These are phyloP conservation scores for Cladophialophora carrionii DNA, from an alignment of 2,329 filamentous ascomycete genomes.

Conservation along the genomic window DNA sequence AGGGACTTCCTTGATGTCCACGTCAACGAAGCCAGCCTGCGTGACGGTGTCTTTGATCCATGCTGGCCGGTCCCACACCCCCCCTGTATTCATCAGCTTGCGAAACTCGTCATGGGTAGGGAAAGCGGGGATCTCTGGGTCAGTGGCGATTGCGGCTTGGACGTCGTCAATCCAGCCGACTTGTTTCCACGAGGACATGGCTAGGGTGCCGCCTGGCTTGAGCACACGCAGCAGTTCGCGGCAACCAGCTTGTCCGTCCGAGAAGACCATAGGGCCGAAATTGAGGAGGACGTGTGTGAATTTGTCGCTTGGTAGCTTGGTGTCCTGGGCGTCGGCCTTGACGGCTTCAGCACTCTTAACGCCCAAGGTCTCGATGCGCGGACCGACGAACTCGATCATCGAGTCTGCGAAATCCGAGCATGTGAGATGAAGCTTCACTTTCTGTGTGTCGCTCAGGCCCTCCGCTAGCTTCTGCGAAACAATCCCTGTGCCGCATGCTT, in stretches of 20 bases:
- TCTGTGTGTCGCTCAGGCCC: conserved; percentile 45
- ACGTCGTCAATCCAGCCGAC: conserved; percentile 41
- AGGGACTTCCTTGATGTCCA: conserved; percentile 14
- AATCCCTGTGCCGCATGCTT: conserved; percentile 59
- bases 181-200: conserved; percentile 46
- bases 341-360: conserved; percentile 55
- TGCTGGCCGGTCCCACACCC: conserved; percentile 18
- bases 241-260: conserved; percentile 45
- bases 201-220: conserved; percentile 43
- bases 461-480: conserved; percentile 53
- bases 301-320: conserved; percentile 43
- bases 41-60: conserved; percentile 16
- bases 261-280: conserved; percentile 55
- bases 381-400: conserved; percentile 50
- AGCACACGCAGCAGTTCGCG: conserved; percentile 44
- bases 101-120: conserved; percentile 34
- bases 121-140: conserved; percentile 40
- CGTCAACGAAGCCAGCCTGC: conserved; percentile 23
- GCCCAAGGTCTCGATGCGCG: conserved; percentile 46
- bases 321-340: conserved; percentile 55
- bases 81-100: conserved; percentile 7
- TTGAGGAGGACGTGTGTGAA: conserved; percentile 53
- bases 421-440: conserved; percentile 53
- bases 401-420: conserved; percentile 54
- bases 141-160: conserved; percentile 38